Evolutionary conservation across 805 yeast species (phyloP).

Genomic region (Wickerhamiella azymoides): DNA sequence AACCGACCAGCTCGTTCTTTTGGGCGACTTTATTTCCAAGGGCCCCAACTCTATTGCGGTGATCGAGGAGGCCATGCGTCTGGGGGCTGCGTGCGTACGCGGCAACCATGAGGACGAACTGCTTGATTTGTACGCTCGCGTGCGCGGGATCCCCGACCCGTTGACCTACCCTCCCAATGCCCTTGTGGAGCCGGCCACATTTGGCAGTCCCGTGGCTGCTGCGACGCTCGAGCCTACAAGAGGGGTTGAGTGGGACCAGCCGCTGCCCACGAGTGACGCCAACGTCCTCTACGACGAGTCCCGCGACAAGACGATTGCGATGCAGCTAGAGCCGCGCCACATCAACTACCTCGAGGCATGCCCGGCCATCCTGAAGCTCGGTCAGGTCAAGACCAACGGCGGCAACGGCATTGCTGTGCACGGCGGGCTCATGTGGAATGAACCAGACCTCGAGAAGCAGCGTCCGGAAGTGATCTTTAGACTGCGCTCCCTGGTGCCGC

Average conservation of each 20-base stretch:
- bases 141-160: constrained; percentile 33
- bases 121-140: constrained; percentile 47
- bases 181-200: constrained; percentile 10
- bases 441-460: constrained; percentile 38
- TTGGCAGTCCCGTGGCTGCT: constrained; percentile 12
- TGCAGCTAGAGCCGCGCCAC: constrained; percentile 44
- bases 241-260: constrained; percentile 9
- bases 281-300: background rate
- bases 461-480: constrained; percentile 49
- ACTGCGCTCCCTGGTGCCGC: constrained; percentile 55
- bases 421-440: constrained; percentile 67
- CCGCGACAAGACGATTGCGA: constrained; percentile 35
- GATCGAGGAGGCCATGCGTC: constrained; percentile 45
- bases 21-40: constrained; percentile 79
- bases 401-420: constrained; percentile 53
- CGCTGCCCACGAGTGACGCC: background rate
- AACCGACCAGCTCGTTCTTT: constrained; percentile 45
- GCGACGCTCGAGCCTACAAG: constrained; percentile 14
- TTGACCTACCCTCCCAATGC: constrained; percentile 20
- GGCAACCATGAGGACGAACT: constrained; percentile 83
- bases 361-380: constrained; percentile 49
- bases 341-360: constrained; percentile 46
- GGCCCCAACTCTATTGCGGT: constrained; percentile 67
- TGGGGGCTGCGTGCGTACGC: constrained; percentile 56
- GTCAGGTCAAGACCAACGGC: constrained; percentile 34